Base-by-base conservation (phyloP, 768 basidiomycete genomes). In the Pholiota conissans region DNA sequence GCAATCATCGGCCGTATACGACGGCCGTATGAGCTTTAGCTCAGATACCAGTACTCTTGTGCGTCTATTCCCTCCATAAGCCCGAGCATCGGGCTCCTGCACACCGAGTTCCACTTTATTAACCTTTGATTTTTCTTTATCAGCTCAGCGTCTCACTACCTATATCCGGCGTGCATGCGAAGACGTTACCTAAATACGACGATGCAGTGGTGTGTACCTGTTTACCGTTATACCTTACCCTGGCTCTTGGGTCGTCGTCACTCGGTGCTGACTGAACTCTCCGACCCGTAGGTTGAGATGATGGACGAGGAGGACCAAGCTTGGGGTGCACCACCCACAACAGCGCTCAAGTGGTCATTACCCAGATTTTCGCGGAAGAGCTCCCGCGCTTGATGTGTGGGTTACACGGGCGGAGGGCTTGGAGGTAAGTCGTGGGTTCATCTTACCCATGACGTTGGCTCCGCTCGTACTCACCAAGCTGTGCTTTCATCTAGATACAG, bases 231-330 rank as follows among this genome's bases (percentile, higher is more conserved):
- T 29, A 42, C 52, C 40, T 28, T 48, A 56, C 30, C 49, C 34
- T 48, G 30, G 54, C 42, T 46, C 45, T 9, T 7, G 18, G 39
- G 42, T 32, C 29, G n/a, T 42, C 32, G 22, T 32, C 48, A 56
- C 57, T 56, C 49, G 60, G 56, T 51, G 62, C 58, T 60, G 57
- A 57, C 52, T 16, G 22, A 37, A 40, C 20, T 49, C 48, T 40
- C 40, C 22, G 27, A 52, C 28, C 35, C 51, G 39, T 35, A 69
- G 67, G 64, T 61, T 29, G 71, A 71, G 37, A 71, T 71, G 66
- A 66, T 78, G 8, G 71, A 71, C n/a, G 63, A 64, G 4, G 74
- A 80, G 50, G 71, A 79, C 55, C 68, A 67, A 50, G 76, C 79
- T 10, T 80, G 78, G 77, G 67, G 66, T 22, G 57, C 67, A 3